Conservation (phyloP, 306 rosid species). For the Potentilla sterilis region DNA sequence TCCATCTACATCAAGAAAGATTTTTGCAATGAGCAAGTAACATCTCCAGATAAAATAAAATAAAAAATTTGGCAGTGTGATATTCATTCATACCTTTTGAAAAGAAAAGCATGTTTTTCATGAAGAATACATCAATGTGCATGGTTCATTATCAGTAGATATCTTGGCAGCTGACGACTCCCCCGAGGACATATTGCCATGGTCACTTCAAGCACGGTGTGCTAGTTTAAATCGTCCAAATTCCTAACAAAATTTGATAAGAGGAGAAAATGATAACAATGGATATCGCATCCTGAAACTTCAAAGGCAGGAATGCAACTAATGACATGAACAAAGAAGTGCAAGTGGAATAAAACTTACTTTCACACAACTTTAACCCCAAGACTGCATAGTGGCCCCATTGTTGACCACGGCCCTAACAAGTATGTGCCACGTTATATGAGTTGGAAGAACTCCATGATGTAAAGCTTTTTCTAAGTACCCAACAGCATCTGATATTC, state of each 20-base stretch:
- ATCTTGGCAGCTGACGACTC: conserved; percentile 1
- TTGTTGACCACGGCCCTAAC: conserved; percentile 64
- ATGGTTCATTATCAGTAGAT: background rate
- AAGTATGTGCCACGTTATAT: conserved; percentile 80
- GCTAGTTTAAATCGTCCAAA: background rate
- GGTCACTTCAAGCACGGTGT: background rate
- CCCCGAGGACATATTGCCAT: background rate
- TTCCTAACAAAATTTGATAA: background rate
- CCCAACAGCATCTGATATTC: conserved; percentile 62
- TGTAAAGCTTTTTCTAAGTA: conserved; percentile 61
- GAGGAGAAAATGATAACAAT: background rate
- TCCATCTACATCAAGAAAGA: conserved; percentile 21
- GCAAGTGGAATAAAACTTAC: conserved; percentile 11
- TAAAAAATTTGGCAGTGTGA: background rate
- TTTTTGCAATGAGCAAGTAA: conserved; percentile 13
- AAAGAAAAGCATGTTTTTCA: background rate
- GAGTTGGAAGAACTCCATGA: conserved; percentile 67
- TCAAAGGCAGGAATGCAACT: background rate
- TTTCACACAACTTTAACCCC: conserved; percentile 10
- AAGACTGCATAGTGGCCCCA: conserved; percentile 34
- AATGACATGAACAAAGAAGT: conserved; percentile 1
- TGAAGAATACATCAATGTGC: background rate
- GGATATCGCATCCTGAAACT: background rate
- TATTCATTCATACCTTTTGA: conserved; percentile 13
- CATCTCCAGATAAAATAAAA: background rate